Conservation (phyloP, 2,329 filamentous ascomycete species). For the Gaeumannomyces tritici region DNA sequence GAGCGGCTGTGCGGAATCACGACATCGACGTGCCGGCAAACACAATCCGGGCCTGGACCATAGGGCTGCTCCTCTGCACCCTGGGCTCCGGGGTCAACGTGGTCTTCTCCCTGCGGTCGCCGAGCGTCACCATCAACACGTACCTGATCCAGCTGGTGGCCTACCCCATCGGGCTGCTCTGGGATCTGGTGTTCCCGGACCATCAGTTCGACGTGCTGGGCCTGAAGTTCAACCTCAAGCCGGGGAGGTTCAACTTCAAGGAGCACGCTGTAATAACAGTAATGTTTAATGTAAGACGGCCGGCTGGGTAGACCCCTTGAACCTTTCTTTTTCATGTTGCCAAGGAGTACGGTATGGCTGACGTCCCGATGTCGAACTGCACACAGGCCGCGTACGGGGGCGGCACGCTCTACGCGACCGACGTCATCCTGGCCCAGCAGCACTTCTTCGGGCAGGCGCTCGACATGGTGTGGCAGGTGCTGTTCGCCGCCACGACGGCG, state of each 20-base stretch:
- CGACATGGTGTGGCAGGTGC: conserved; percentile 48
- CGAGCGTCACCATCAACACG: conserved; percentile 48
- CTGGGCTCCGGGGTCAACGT: conserved; percentile 47
- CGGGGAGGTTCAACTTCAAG: conserved; percentile 52
- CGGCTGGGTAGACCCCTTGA: background rate
- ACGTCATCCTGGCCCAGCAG: conserved; percentile 39
- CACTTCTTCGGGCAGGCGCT: conserved; percentile 40
- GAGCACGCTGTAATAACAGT: conserved; percentile 53
- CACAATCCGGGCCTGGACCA: conserved; percentile 50
- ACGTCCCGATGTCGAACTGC: conserved; percentile 8
- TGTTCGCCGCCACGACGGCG: conserved; percentile 51
- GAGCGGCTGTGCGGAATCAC: conserved; percentile 54
- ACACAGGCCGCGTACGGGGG: conserved; percentile 45
- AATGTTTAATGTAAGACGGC: conserved; percentile 49
- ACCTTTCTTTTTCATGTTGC: background rate
- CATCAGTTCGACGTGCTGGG: conserved; percentile 40
- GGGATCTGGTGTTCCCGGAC: conserved; percentile 46
- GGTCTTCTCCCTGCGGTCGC: conserved; percentile 49
- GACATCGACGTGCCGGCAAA: conserved; percentile 57
- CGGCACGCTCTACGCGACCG: conserved; percentile 46
- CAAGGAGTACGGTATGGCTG: background rate
- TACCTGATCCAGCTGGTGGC: conserved; percentile 54
- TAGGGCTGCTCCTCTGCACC: conserved; percentile 48
- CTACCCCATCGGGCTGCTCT: conserved; percentile 46
- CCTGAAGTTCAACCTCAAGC: conserved; percentile 44